Base-by-base conservation (phyloP, 192 early-diverging fungal species). In the Podila epicladia region DNA sequence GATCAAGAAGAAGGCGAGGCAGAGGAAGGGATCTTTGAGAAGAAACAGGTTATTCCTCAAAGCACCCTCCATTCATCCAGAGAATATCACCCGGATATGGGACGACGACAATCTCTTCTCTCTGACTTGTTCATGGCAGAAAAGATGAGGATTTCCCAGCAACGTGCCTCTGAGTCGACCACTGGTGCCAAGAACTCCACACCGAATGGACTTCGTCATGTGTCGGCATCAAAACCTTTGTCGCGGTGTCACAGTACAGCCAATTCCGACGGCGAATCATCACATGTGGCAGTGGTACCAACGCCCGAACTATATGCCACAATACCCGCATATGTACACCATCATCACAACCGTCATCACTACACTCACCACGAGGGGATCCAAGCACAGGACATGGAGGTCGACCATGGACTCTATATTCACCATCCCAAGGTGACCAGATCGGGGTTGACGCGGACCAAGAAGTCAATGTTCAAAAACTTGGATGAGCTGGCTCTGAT, bases 391-490 rank as follows among this genome's bases (percentile, higher is more conserved):
- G 19, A 33, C 31, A 17, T 17, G 29, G 13, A 24, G 1, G 29
- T 32, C 59, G 59, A 20, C 29, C 59, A 26, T 32, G 59, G 59
- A 61, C 11, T 11, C 3, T 13, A 33, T 3, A 31, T 20, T 26
- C 59, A 20, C 26, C 22, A 32, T 61, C 26, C n/a, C 53, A 55
- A 33, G 53, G 22, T 55, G 24, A n/a, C 12, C 55, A 1, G 0
- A 15, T 28, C 28, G 33, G 59, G 31, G 31, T 32, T 61, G 59
- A 61, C 31, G 22, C 59, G 59, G 28, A 19, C 59, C 28, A 61
- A 61, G 19, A 61, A 61, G 29, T 61, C 59, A 17, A 61, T 61
- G 59, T 61, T 61, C 13, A 61, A 33, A 33, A 61, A 61, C 19
- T 26, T 61, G 59, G 59, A 61, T 31, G 59, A 33, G 3, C 31